phyloP scores from a whole-genome alignment of 192 early-diverging fungal species.

The Coemansia sp. region DNA sequence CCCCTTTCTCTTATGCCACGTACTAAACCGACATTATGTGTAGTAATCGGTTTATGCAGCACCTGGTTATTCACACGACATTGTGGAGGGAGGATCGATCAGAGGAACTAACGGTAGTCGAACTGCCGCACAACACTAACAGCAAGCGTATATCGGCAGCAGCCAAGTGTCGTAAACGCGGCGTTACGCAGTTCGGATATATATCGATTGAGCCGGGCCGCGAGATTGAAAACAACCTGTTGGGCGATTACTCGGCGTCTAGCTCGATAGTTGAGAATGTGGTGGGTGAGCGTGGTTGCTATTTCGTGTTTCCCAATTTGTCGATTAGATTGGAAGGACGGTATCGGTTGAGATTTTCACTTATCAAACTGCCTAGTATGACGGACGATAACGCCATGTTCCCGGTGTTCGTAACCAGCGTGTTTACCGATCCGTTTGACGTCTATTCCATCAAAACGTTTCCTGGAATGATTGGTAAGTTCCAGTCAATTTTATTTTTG shows the following conservation, averaged over 20 bases:
- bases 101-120: conserved; percentile 45
- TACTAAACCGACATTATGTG: neutral
- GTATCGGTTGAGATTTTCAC: conserved; percentile 68
- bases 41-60: conserved; percentile 50
- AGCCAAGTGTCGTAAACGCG: conserved; percentile 54
- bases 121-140: conserved; percentile 52
- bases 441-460: conserved; percentile 84
- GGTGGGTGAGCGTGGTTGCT: conserved; percentile 64
- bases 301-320: conserved; percentile 79
- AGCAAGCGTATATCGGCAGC: conserved; percentile 56
- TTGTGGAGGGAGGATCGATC: conserved; percentile 37
- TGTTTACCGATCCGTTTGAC: conserved; percentile 69
- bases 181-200: conserved; percentile 45
- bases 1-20: neutral
- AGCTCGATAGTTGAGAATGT: conserved; percentile 51
- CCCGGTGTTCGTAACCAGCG: conserved; percentile 57
- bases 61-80: conserved; percentile 56
- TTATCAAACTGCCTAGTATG: conserved; percentile 68
- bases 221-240: conserved; percentile 49
- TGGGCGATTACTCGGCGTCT: conserved; percentile 47
- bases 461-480: conserved; percentile 79
- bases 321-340: conserved; percentile 74
- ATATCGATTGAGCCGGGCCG: conserved; percentile 28
- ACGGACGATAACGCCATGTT: conserved; percentile 54
- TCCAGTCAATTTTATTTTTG: neutral